Conservation (phyloP, 1,284 basidiomycete genomes). For the Cutaneotrichosporon daszewskae region DNA sequence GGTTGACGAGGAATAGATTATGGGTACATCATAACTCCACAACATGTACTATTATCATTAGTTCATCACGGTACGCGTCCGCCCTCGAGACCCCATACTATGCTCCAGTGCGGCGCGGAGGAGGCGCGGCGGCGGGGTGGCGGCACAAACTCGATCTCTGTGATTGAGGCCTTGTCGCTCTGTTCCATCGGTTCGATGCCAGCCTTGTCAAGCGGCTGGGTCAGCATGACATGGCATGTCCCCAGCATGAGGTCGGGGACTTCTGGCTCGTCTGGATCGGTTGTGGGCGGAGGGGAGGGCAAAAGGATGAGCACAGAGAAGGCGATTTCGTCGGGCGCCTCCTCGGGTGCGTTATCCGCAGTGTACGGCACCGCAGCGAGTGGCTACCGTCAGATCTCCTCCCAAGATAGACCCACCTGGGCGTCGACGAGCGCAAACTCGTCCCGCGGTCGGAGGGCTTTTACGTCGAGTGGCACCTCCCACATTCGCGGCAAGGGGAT, state of each 20-base stretch:
- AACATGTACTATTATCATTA: constrained; percentile 4
- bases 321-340: constrained; percentile 2
- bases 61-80: background rate
- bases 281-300: background rate
- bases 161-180: background rate
- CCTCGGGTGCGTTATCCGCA: background rate
- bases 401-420: constrained; percentile 10
- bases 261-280: background rate
- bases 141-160: constrained; percentile 1
- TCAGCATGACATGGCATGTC: constrained; percentile 3
- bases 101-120: background rate
- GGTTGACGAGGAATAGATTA: constrained; percentile 9
- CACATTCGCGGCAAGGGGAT: constrained; percentile 14
- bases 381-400: constrained; percentile 5
- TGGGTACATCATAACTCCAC: background rate
- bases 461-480: constrained; percentile 6
- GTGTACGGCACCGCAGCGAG: constrained; percentile 2
- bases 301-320: constrained; percentile 12
- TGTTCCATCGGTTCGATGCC: background rate
- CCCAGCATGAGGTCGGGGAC: constrained; percentile 15
- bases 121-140: background rate
- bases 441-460: constrained; percentile 1
- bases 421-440: constrained; percentile 2
- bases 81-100: constrained; percentile 4
- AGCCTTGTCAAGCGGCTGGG: background rate